These are phyloP conservation scores for Parastagonospora nodorum DNA, from an alignment of 2,329 filamentous ascomycete species.

Conservation along the genomic window DNA sequence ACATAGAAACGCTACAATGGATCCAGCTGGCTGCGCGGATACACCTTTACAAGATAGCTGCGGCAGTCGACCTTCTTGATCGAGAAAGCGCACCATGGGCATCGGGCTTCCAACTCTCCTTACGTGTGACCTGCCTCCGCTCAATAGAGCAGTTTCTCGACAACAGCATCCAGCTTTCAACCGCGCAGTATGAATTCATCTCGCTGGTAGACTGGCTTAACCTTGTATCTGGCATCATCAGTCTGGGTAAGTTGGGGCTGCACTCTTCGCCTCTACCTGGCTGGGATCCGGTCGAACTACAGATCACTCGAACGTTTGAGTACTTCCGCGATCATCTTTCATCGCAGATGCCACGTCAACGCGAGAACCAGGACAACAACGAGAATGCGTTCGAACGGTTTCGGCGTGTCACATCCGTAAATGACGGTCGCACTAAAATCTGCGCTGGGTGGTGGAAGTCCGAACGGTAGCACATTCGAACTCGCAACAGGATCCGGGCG, in stretches of 20 bases:
- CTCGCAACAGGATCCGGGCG: conserved; percentile 41
- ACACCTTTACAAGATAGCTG: conserved; percentile 33
- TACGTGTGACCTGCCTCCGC: conserved; percentile 38
- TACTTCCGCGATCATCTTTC: conserved; percentile 40
- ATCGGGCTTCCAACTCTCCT: conserved; percentile 41
- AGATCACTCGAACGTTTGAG: conserved; percentile 39
- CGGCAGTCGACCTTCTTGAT: conserved; percentile 34
- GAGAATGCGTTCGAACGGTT: conserved; percentile 43
- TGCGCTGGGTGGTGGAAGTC: conserved; percentile 28
- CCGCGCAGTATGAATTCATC: conserved; percentile 34
- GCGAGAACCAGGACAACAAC: conserved; percentile 23
- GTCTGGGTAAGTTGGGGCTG: conserved; percentile 36
- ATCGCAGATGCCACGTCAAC: conserved; percentile 36
- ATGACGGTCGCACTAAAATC: conserved; percentile 36
- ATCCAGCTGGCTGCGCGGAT: conserved; percentile 37
- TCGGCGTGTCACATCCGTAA: conserved; percentile 36
- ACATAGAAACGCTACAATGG: conserved; percentile 39
- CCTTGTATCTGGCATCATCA: conserved; percentile 34
- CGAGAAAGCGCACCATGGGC: conserved; percentile 38
- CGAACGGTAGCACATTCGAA: conserved; percentile 41
- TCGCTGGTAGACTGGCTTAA: conserved; percentile 42
- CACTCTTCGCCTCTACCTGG: conserved; percentile 37
- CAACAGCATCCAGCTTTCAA: conserved; percentile 32
- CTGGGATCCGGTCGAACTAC: conserved; percentile 40
- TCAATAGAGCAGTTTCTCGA: conserved; percentile 43